A percentile compares a stretch with the other conserved stretches of the same genome.
phyloP scores from a whole-genome alignment of 768 basidiomycete genomes.

The Boletus coccyginus region DNA sequence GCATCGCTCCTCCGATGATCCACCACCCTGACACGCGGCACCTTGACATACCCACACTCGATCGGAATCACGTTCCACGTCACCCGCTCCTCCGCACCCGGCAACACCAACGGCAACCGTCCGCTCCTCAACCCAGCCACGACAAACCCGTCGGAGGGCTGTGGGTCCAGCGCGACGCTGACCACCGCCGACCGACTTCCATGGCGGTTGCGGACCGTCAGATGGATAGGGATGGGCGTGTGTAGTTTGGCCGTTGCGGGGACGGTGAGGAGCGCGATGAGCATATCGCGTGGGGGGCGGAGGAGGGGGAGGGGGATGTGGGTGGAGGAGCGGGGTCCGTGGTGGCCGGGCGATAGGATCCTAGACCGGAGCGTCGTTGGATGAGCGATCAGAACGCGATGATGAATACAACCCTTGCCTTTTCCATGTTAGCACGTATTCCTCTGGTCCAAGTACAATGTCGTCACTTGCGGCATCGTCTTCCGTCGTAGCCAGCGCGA shows the following conservation, averaged over 20 bases:
- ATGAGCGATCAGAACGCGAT: not conserved
- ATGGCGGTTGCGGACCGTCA: slow-evolving; percentile 66
- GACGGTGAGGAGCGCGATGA: slow-evolving; percentile 64
- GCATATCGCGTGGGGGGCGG: slow-evolving; percentile 53
- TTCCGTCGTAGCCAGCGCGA: slow-evolving; percentile 45
- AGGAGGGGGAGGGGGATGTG: slow-evolving; percentile 60
- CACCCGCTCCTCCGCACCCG: too few relatives aligned
- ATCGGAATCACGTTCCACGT: too few relatives aligned
- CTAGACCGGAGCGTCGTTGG: slow-evolving; percentile 29
- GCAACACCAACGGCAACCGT: slow-evolving; percentile 48
- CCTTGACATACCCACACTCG: slow-evolving; percentile 18
- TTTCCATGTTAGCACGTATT: slow-evolving; percentile 63
- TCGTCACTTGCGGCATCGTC: slow-evolving; percentile 33
- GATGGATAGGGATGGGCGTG: slow-evolving; percentile 49
- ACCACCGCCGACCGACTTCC: slow-evolving; percentile 65
- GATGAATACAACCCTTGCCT: slow-evolving; percentile 39
- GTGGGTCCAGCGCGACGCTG: slow-evolving; percentile 69
- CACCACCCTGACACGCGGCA: too few relatives aligned
- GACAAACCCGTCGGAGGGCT: slow-evolving; percentile 70
- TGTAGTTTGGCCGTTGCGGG: slow-evolving; percentile 68
- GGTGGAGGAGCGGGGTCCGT: slow-evolving; percentile 47
- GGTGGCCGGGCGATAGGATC: slow-evolving; percentile 42
- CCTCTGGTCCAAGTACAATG: slow-evolving; percentile 49
- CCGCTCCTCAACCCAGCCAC: slow-evolving; percentile 72
- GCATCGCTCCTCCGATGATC: not conserved